Conservation (phyloP, 768 basidiomycete genomes). For the Panaeolus cyanescens region DNA sequence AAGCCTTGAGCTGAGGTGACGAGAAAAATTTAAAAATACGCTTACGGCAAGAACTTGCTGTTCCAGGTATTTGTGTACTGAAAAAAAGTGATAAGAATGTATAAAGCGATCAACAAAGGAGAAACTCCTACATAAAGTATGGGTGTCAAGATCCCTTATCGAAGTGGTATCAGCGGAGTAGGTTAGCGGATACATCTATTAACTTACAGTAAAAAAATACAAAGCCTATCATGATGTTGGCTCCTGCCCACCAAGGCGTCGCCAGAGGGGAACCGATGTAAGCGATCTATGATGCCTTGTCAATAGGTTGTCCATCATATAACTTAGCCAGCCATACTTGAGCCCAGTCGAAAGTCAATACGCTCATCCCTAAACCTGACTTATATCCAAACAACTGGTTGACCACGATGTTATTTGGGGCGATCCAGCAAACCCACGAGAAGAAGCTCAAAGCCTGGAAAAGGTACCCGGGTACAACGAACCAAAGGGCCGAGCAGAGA, state of each 20-base stretch:
- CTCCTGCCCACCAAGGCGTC: constrained; percentile 66
- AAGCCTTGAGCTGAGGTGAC: neutral
- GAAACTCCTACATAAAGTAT: constrained; percentile 47
- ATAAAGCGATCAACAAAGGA: neutral
- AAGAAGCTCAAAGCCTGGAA: constrained; percentile 43
- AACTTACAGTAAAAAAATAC: constrained; percentile 59
- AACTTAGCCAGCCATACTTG: constrained; percentile 48
- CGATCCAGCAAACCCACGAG: constrained; percentile 48
- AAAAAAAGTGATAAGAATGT: neutral
- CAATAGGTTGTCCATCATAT: neutral
- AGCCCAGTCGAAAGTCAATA: constrained; percentile 48
- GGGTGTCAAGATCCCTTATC: constrained; percentile 56
- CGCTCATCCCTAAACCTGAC: constrained; percentile 46
- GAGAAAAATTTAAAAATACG: neutral
- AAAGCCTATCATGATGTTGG: constrained; percentile 60
- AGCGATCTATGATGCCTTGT: constrained; percentile 36
- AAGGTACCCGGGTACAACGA: constrained; percentile 38
- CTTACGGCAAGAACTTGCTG: constrained; percentile 45
- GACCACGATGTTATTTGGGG: constrained; percentile 42
- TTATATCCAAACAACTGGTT: constrained; percentile 51
- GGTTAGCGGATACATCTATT: too few relatives aligned
- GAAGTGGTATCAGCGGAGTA: neutral
- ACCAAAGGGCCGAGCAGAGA: constrained; percentile 52
- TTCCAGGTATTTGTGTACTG: constrained; percentile 63
- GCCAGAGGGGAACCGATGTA: constrained; percentile 33